phyloP scores from a whole-genome alignment of 1,139 yeast species.

The Taphrina wiesneri region DNA sequence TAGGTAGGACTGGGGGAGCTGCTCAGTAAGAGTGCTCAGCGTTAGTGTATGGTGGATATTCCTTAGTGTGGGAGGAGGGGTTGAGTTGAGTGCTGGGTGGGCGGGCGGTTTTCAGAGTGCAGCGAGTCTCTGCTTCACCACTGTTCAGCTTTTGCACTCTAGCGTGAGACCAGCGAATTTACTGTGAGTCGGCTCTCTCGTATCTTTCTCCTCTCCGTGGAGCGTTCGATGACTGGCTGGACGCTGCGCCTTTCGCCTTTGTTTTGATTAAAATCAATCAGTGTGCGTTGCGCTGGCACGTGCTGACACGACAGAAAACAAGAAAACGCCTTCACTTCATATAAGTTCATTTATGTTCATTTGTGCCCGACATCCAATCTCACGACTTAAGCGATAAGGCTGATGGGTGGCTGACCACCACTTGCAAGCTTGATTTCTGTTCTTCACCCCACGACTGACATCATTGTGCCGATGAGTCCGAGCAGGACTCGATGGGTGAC shows the following conservation, averaged over 20 bases:
- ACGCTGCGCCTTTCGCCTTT: background rate
- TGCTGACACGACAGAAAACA: background rate
- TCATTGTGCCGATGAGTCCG: background rate
- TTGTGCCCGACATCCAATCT: background rate
- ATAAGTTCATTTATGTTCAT: too few relatives aligned
- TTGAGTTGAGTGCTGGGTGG: slow-evolving; percentile 18
- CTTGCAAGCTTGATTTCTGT: too few relatives aligned
- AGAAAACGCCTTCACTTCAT: background rate
- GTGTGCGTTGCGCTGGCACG: slow-evolving; percentile 3
- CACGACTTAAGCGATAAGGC: background rate
- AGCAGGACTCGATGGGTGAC: background rate
- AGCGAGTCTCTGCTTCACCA: background rate
- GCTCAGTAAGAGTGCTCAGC: background rate
- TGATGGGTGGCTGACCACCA: background rate
- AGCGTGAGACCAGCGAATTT: slow-evolving; percentile 8
- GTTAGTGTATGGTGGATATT: background rate
- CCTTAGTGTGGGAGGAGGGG: slow-evolving; percentile 23
- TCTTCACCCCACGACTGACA: background rate
- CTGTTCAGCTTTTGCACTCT: slow-evolving; percentile 22
- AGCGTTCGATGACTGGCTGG: background rate
- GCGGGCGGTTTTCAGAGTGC: slow-evolving; percentile 21
- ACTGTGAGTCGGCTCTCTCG: slow-evolving; percentile 15
- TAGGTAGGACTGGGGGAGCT: slow-evolving; percentile 1
- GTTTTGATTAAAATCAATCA: slow-evolving; percentile 10
- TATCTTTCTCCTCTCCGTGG: background rate